A percentile compares a stretch with the other conserved stretches of the same genome.
Evolutionary conservation across 2,329 filamentous ascomycete species (phyloP).

Genomic region (Alternaria ethzedia): DNA sequence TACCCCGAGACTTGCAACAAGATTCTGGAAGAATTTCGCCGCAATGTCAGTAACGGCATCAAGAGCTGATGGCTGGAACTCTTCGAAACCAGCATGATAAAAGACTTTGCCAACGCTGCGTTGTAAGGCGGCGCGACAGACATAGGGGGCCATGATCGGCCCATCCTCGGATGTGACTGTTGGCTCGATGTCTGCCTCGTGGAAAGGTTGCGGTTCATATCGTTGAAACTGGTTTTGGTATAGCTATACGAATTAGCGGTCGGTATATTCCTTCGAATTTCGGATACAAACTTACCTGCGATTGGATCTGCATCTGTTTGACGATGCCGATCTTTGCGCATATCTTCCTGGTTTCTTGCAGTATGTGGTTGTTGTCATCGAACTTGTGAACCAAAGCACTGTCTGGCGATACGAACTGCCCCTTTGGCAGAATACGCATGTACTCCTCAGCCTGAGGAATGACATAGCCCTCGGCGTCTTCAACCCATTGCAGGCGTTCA

Average conservation of each 20-base stretch:
- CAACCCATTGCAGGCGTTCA: slow-evolving; percentile 80
- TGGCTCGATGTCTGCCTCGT: slow-evolving; percentile 85
- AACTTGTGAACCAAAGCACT: slow-evolving; percentile 79
- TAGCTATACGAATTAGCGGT: slow-evolving; percentile 62
- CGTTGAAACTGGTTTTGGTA: slow-evolving; percentile 99
- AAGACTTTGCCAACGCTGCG: slow-evolving; percentile 93
- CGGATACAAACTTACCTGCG: slow-evolving; percentile 68
- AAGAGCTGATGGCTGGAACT: slow-evolving; percentile 92
- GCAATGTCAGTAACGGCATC: slow-evolving; percentile 90
- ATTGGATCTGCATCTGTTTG: slow-evolving; percentile 99
- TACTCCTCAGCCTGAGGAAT: slow-evolving; percentile 88
- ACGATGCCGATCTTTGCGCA: slow-evolving; percentile 97
- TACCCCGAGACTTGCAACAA: slow-evolving; percentile 77
- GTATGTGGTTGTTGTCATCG: slow-evolving; percentile 88
- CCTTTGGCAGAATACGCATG: slow-evolving; percentile 75
- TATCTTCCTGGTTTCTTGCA: slow-evolving; percentile 95
- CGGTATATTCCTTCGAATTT: neutral
- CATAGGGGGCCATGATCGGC: slow-evolving; percentile 81
- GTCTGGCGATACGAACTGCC: slow-evolving; percentile 75
- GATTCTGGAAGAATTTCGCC: slow-evolving; percentile 85
- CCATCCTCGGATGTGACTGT: slow-evolving; percentile 89
- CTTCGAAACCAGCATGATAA: slow-evolving; percentile 95
- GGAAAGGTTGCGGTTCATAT: slow-evolving; percentile 87
- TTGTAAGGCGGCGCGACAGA: slow-evolving; percentile 83
- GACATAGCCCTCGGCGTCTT: slow-evolving; percentile 86